phyloP scores from a whole-genome alignment of 2,329 filamentous ascomycete species.

The Bipolaris gigantea region DNA sequence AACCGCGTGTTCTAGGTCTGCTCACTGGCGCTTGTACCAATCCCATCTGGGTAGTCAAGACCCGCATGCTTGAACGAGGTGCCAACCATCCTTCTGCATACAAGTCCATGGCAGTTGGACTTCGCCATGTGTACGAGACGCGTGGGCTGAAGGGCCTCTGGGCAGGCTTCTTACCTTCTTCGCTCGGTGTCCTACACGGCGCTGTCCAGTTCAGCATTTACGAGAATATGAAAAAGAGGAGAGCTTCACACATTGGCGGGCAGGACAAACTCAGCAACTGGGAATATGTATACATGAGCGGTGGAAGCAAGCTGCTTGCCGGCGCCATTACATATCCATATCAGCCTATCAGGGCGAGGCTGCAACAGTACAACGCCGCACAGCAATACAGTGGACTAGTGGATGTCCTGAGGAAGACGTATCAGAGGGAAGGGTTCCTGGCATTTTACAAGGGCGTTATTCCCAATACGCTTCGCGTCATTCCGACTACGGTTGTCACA shows the following conservation, averaged over 20 bases:
- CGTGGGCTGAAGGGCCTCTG: conserved; percentile 86
- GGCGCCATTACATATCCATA: conserved; percentile 93
- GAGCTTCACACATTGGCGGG: conserved; percentile 47
- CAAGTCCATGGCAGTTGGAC: conserved; percentile 72
- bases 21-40: conserved; percentile 84
- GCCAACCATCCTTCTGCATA: conserved; percentile 76
- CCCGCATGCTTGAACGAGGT: conserved; percentile 90
- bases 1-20: conserved; percentile 56
- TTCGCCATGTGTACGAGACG: conserved; percentile 63
- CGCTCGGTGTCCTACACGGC: conserved; percentile 87
- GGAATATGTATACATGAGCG: conserved; percentile 80
- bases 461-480: conserved; percentile 84
- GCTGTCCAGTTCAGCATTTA: conserved; percentile 97
- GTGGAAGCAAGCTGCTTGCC: conserved; percentile 80
- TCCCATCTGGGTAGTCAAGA: conserved; percentile 98
- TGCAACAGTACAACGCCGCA: conserved; percentile 87
- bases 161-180: conserved; percentile 77
- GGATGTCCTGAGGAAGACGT: conserved; percentile 75
- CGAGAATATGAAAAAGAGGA: conserved; percentile 70
- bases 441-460: conserved; percentile 94
- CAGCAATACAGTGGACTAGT: conserved; percentile 70
- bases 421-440: conserved; percentile 73
- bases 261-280: conserved; percentile 62
- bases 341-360: conserved; percentile 82
- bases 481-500: conserved; percentile 94